phyloP scores from a whole-genome alignment of 192 early-diverging fungal genomes.

The Coemansia reversa region DNA sequence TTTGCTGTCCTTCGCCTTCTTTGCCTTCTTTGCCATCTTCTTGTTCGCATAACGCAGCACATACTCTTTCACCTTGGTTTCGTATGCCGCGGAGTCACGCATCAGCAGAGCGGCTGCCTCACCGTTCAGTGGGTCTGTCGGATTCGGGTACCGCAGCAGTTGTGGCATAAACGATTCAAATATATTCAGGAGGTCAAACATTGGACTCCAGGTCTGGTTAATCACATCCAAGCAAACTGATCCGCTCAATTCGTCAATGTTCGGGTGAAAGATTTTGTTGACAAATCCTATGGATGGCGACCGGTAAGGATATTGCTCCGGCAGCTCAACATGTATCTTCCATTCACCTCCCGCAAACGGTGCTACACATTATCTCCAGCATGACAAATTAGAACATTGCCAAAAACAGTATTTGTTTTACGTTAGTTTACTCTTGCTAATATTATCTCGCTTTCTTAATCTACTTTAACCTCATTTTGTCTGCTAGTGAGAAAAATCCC shows the following conservation, averaged over 20 bases:
- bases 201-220: conserved; percentile 99
- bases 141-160: conserved; percentile 96
- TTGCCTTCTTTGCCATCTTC: conserved; percentile 8
- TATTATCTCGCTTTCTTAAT: too few species aligned
- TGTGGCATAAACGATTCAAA: conserved; percentile 99
- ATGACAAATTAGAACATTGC: neutral
- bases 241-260: conserved; percentile 99
- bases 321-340: conserved; percentile 98
- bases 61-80: conserved; percentile 84
- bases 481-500: too few species aligned
- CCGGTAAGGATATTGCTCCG: conserved; percentile 99
- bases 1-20: neutral
- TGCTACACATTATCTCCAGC: conserved; percentile 55
- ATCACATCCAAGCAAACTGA: conserved; percentile 99
- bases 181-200: conserved; percentile 99
- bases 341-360: conserved; percentile 92
- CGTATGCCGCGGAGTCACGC: conserved; percentile 88
- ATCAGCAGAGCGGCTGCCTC: conserved; percentile 98
- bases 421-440: too few species aligned
- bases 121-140: conserved; percentile 98
- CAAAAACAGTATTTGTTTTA: neutral
- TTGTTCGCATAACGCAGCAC: conserved; percentile 65
- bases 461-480: too few species aligned
- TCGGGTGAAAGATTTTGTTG: conserved; percentile 99
- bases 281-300: conserved; percentile 98